These are phyloP conservation scores for Stachybotrys chartarum DNA, from an alignment of 2,329 filamentous ascomycete genomes.

Conservation along the genomic window DNA sequence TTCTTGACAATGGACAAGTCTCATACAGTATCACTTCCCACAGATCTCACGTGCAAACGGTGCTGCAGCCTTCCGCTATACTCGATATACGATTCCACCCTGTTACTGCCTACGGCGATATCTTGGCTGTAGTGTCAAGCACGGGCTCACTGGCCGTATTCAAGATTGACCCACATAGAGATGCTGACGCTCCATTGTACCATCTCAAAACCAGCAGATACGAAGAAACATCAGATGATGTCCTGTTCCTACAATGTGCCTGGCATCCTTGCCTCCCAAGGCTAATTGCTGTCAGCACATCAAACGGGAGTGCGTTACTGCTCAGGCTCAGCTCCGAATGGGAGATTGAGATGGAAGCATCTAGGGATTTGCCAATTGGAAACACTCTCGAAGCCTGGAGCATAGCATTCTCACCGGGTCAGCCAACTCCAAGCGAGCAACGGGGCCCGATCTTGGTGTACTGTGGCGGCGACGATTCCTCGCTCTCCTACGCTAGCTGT, in stretches of 20 bases:
- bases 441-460: conserved; percentile 38
- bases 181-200: conserved; percentile 24
- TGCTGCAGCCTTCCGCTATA: conserved; percentile 63
- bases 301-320: conserved; percentile 56
- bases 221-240: conserved; percentile 43
- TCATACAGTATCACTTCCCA: neutral
- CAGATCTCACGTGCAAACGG: conserved; percentile 51
- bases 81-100: conserved; percentile 80
- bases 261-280: conserved; percentile 57
- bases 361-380: conserved; percentile 30
- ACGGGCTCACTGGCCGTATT: conserved; percentile 65
- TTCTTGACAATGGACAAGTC: neutral
- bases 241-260: conserved; percentile 63
- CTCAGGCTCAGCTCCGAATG: conserved; percentile 39
- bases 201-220: conserved; percentile 38
- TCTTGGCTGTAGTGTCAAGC: conserved; percentile 72
- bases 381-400: conserved; percentile 69
- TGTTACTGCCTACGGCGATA: conserved; percentile 26
- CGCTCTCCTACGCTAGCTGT: conserved; percentile 41
- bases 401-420: conserved; percentile 47
- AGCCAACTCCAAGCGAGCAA: conserved; percentile 4
- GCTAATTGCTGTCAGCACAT: conserved; percentile 64
- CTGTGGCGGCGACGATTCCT: conserved; percentile 71
- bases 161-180: conserved; percentile 34
- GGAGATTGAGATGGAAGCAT: conserved; percentile 19